phyloP scores from a whole-genome alignment of 2,329 filamentous ascomycete genomes.

The Neopestalotiopsis sp. region DNA sequence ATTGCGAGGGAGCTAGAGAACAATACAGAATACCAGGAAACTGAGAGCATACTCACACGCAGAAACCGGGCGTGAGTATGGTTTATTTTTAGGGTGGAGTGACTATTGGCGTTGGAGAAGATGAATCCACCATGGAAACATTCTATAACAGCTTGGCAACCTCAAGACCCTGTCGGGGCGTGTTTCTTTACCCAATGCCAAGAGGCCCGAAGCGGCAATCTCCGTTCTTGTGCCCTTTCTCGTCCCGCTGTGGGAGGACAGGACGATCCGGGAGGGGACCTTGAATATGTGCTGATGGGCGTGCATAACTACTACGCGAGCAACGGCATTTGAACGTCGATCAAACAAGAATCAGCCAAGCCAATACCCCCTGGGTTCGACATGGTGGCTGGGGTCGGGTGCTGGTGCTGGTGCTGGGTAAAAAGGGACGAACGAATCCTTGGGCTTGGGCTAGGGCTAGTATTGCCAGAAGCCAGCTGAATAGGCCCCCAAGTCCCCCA shows the following conservation, averaged over 20 bases:
- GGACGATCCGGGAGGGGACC: neutral
- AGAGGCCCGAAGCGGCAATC: neutral
- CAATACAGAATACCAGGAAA: too few species aligned
- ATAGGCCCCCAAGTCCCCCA: too few species aligned
- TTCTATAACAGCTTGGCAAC: constrained; percentile 16
- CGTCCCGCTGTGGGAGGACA: neutral
- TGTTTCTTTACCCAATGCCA: constrained; percentile 9
- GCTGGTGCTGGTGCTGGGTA: too few species aligned
- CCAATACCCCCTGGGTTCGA: neutral
- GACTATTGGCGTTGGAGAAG: too few species aligned
- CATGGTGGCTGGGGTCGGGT: too few species aligned
- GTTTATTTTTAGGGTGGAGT: constrained; percentile 6
- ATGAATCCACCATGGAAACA: constrained; percentile 9
- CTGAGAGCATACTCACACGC: too few species aligned
- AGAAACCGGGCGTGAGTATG: too few species aligned
- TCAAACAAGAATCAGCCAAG: constrained; percentile 3
- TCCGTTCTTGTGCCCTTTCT: neutral
- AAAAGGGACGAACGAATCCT: too few species aligned
- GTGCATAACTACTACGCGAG: neutral
- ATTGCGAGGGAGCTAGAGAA: neutral
- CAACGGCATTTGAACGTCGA: constrained; percentile 4
- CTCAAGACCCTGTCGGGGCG: neutral
- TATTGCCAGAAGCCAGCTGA: too few species aligned
- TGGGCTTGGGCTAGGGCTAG: too few species aligned
- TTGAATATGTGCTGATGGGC: too few species aligned